Conservation (phyloP, 768 basidiomycete species). For the Tulasnella sp. region DNA sequence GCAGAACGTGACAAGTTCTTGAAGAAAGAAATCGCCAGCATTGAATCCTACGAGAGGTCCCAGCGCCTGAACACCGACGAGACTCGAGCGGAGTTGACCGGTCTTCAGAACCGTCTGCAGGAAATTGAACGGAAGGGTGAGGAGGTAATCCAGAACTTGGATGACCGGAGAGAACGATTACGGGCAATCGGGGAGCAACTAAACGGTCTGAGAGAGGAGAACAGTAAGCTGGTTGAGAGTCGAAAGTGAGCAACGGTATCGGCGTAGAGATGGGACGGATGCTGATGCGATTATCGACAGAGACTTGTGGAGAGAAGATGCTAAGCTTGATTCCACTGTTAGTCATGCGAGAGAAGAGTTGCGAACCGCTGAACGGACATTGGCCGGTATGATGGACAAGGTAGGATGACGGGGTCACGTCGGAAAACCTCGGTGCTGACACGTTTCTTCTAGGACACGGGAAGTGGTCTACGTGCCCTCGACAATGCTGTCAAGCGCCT, state of each 20-base stretch:
- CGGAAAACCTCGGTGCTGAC: not conserved
- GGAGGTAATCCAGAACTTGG: conserved; percentile 45
- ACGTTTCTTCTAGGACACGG: conserved; percentile 61
- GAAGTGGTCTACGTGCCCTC: conserved; percentile 74
- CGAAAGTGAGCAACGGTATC: conserved; percentile 46
- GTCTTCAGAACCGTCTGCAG: conserved; percentile 36
- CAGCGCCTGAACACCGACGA: conserved; percentile 47
- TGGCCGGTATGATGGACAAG: conserved; percentile 95
- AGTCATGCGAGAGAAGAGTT: conserved; percentile 71
- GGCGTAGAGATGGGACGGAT: too few species aligned
- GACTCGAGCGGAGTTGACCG: conserved; percentile 39
- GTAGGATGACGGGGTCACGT: conserved; percentile 33
- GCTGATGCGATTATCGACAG: conserved; percentile 19
- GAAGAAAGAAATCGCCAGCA: conserved; percentile 58
- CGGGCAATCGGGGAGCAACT: conserved; percentile 53
- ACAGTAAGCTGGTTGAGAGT: conserved; percentile 59
- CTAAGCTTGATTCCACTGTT: conserved; percentile 69
- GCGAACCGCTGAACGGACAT: conserved; percentile 60
- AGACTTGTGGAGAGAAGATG: conserved; percentile 90
- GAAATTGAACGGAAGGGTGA: conserved; percentile 51
- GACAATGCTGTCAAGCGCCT: conserved; percentile 71
- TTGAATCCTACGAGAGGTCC: conserved; percentile 43
- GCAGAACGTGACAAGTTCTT: conserved; percentile 77
- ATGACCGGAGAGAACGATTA: conserved; percentile 50
- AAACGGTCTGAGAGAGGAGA: conserved; percentile 49